A percentile compares a stretch with the other conserved stretches of the same genome.
These are phyloP conservation scores for Malassezia dermatis DNA, from an alignment of 1,284 basidiomycete species.

Conservation along the genomic window DNA sequence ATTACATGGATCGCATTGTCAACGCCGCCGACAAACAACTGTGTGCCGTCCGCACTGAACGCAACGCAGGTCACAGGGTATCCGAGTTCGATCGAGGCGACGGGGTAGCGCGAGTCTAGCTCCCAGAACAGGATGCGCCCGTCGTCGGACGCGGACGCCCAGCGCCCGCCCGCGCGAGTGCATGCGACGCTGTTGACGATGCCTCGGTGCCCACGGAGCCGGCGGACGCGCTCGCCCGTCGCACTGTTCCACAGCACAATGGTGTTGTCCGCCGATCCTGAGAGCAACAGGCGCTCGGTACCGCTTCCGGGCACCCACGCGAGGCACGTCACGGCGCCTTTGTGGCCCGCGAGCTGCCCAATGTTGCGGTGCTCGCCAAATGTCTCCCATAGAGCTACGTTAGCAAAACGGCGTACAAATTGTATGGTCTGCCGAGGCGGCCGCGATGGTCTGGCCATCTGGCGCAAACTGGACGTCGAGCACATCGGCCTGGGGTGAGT, in stretches of 20 bases:
- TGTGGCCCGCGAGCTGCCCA: conserved; percentile 38
- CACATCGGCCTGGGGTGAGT: conserved; percentile 22
- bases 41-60: conserved; percentile 41
- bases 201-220: conserved; percentile 38
- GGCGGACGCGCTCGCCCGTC: conserved; percentile 34
- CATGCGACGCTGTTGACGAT: conserved; percentile 42
- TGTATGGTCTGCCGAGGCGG: conserved; percentile 33
- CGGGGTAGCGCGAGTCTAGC: conserved; percentile 25
- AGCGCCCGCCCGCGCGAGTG: conserved; percentile 28
- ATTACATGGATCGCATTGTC: conserved; percentile 45
- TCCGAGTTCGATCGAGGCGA: conserved; percentile 36
- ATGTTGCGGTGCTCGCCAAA: conserved; percentile 39
- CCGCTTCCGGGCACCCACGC: conserved; percentile 25
- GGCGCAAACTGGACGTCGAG: conserved; percentile 39
- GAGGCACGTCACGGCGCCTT: conserved; percentile 38
- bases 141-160: conserved; percentile 39
- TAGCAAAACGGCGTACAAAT: conserved; percentile 20
- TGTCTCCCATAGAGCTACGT: conserved; percentile 38
- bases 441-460: conserved; percentile 36
- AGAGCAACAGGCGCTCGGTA: conserved; percentile 26
- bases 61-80: conserved; percentile 46
- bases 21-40: conserved; percentile 43
- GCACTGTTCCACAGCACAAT: conserved; percentile 36
- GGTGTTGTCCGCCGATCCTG: conserved; percentile 44
- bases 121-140: conserved; percentile 44